Base-by-base conservation (phyloP, 306 rosid species). In the Mimosa bimucronata region DNA sequence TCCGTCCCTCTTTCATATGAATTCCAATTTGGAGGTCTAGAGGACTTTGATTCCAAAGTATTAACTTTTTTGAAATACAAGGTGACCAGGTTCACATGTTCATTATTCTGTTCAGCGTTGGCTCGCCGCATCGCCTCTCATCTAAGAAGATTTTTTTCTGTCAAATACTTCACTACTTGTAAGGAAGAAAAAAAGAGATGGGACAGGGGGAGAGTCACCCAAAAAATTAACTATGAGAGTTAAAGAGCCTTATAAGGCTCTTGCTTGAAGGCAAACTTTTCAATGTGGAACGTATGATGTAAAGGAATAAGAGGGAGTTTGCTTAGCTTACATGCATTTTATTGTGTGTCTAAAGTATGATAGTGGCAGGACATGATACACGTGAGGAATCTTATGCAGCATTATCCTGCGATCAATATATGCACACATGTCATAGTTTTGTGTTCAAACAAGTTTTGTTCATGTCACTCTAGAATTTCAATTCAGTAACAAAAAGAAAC, bases 41-140 rank as follows among this genome's bases (percentile, higher is more conserved):
- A 80, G 69, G 79, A 82, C 79, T 74, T 67, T 23, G 77, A 81
- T 83, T 86, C 84, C 87, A 74, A 74, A 61, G 77, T 74, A 77
- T 53, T 53, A 80, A 73, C 83, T 77, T 76, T 79, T 79, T 75
- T 69, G 50, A 41, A 64, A 83, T 79, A 83, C 83, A 79, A 34
- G 15, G 41, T 70, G 76, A 84, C 73, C 69, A 77, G 82, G 86
- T 85, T 85, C 85, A 42, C 82, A 67, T 83, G 26, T 57, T 9
- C 84, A 81, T 74, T 79, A 81, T 77, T 81, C 77, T 46, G 13
- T 71, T 41, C 97, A 15, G 86, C 88, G 83, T 89, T 94, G 81
- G 75, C 71, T 42, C 86, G 92, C 97, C 89, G 91, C 95, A 83
- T 75, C 77, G 55, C 83, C 69, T 86, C 28, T 23, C 78, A 86